Evolutionary conservation across 306 rosid genomes (phyloP), one percentile per base, ranked within the genome.

Genomic region (Quercus suber): DNA sequence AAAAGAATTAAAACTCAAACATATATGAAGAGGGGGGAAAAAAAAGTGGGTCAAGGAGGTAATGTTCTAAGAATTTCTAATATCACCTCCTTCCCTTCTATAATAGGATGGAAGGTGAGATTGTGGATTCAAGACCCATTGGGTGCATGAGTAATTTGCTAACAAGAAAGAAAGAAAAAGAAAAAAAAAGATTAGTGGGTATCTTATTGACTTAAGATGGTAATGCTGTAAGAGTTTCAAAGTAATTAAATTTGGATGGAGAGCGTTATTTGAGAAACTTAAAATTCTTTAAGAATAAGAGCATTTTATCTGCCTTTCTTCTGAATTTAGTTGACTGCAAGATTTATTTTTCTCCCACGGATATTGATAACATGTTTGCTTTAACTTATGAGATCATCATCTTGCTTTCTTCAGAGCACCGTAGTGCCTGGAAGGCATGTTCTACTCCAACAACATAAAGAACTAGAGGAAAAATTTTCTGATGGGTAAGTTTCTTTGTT

Each of bases 341-440:
- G 51, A 19, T 31, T 35, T 64, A 1, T 67, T 35, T 67, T 35
- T 13, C 6, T n/a, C 15, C 15, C 27, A 67, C n/a, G 51, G 23
- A 7, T 67, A 67, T 35, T 5, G 6, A 59, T 59, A 19, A 67
- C 70, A 30, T 31, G 8, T 31, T 30, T 30, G 14, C 21, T 18
- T 35, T 10, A 33, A 72, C 81, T 73, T 73, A 59, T 51, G 77
- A 37, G 78, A 61, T 64, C 57, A 35, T 10, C 78, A 80, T 79
- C 82, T 71, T 80, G 78, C 73, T 73, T 71, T 79, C 68, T 83
- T 88, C 82, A 95, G 99, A 93, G 98, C 82, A 31, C 89, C 45
- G 88, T 90, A 28, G 92, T 95, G 74, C 88, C 92, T 30, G 96
- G 98, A 80, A 90, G 99, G 87, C 87, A 90, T 89, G 90, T 91